Conservation (phyloP, 164 flowering plant genomes). For the Saururus chinensis region DNA sequence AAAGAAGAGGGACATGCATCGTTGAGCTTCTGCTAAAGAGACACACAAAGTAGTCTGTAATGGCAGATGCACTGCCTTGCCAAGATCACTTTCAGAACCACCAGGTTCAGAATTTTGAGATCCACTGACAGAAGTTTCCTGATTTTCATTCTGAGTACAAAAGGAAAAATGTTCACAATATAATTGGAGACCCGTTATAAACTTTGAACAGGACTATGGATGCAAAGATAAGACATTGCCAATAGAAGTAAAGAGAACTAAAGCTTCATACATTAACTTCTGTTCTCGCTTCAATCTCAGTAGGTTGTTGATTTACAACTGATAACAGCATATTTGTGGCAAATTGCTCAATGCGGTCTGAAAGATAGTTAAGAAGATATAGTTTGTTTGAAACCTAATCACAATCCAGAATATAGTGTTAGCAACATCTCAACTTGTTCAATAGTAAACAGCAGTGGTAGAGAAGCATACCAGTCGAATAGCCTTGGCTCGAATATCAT, state of each 20-base stretch:
- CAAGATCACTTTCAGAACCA: slow-evolving; percentile 36
- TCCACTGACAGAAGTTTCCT: slow-evolving; percentile 62
- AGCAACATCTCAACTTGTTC: too few relatives aligned
- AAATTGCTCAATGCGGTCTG: slow-evolving; percentile 65
- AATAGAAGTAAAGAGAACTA: background rate
- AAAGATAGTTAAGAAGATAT: slow-evolving; percentile 43
- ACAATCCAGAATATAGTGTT: background rate
- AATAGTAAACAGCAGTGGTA: background rate
- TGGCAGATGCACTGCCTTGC: slow-evolving; percentile 20
- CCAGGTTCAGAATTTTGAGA: slow-evolving; percentile 61
- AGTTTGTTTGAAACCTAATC: slow-evolving; percentile 91
- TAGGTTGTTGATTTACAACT: slow-evolving; percentile 42
- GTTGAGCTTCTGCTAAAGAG: slow-evolving; percentile 57
- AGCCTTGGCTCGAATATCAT: slow-evolving; percentile 82
- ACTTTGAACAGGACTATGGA: background rate
- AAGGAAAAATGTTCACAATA: background rate
- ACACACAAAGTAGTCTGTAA: slow-evolving; percentile 21
- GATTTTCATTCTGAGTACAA: slow-evolving; percentile 1
- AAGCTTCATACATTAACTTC: slow-evolving; percentile 43
- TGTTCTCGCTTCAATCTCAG: slow-evolving; percentile 33
- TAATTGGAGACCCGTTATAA: background rate
- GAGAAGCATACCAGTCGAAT: slow-evolving; percentile 70
- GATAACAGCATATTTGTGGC: slow-evolving; percentile 71
- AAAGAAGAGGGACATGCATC: slow-evolving; percentile 72
- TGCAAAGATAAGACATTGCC: background rate